These are phyloP conservation scores for Aspergillus sp. DNA, from an alignment of 2,329 filamentous ascomycete genomes.

Conservation along the genomic window DNA sequence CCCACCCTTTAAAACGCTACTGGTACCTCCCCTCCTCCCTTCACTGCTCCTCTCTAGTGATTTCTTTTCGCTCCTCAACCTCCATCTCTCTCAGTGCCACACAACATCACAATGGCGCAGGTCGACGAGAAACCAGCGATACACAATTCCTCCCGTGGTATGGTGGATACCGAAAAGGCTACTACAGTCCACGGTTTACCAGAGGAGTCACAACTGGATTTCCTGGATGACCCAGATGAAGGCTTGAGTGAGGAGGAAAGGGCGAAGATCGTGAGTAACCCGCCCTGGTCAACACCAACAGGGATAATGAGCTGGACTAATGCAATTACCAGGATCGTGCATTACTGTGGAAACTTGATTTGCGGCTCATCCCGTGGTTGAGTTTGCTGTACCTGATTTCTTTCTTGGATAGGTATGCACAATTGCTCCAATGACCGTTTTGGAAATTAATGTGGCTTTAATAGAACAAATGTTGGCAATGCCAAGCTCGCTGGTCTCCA, in stretches of 20 bases:
- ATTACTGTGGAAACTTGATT: slow-evolving; percentile 48
- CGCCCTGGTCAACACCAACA: background rate
- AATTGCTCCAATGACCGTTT: background rate
- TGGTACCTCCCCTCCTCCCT: background rate
- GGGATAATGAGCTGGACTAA: background rate
- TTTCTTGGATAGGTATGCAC: slow-evolving; percentile 40
- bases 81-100: background rate
- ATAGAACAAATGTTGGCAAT: slow-evolving; percentile 73
- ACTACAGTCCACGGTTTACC: slow-evolving; percentile 4
- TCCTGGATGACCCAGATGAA: slow-evolving; percentile 60
- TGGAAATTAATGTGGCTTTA: background rate
- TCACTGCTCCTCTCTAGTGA: background rate
- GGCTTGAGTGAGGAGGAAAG: slow-evolving; percentile 65
- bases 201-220: slow-evolving; percentile 17
- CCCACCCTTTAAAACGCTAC: background rate
- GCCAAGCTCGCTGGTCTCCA: slow-evolving; percentile 62
- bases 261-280: slow-evolving; percentile 58
- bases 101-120: slow-evolving; percentile 18
- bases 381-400: slow-evolving; percentile 49
- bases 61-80: background rate
- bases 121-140: slow-evolving; percentile 12
- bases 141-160: slow-evolving; percentile 6
- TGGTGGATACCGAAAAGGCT: slow-evolving; percentile 27
- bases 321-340: slow-evolving; percentile 42
- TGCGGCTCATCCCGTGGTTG: slow-evolving; percentile 51